Evolutionary conservation across 2,329 filamentous ascomycete species (phyloP).

Genomic region (Cladosporium sphaerospermum): DNA sequence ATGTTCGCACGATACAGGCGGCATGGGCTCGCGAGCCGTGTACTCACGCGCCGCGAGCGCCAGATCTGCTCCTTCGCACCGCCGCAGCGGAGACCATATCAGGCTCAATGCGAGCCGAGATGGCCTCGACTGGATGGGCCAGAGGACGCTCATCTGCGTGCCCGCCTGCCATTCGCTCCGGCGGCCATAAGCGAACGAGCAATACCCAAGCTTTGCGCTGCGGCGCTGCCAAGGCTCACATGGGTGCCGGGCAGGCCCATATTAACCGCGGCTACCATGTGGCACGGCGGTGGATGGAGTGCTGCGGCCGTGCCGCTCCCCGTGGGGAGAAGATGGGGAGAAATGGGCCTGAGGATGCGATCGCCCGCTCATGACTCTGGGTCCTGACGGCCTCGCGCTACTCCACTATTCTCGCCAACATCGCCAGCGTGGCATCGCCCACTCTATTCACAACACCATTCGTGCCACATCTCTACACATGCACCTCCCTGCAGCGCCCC

Average conservation of each 20-base stretch:
- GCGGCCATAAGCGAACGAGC: conserved; percentile 6
- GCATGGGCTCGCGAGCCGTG: conserved; percentile 3
- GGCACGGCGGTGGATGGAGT: background rate
- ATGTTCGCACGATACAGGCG: background rate
- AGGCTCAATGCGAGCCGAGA: conserved; percentile 12
- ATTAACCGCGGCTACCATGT: conserved; percentile 10
- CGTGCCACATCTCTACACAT: background rate
- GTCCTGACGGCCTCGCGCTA: background rate
- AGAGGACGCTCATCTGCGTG: background rate
- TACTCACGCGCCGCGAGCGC: conserved; percentile 1
- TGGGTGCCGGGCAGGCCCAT: background rate
- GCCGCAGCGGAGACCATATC: conserved; percentile 5
- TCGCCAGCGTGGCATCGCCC: too few relatives aligned
- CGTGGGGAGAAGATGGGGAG: conserved; percentile 4
- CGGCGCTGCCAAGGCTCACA: too few relatives aligned
- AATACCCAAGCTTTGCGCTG: conserved; percentile 2
- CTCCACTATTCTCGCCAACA: background rate
- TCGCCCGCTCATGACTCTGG: too few relatives aligned
- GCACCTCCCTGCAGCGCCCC: background rate
- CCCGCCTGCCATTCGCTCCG: conserved; percentile 4
- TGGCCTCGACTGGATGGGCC: conserved; percentile 7
- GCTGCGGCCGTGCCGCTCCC: background rate
- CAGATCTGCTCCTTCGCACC: background rate
- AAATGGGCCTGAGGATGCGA: background rate
- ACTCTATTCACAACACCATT: too few relatives aligned